phyloP scores from a whole-genome alignment of 2,329 filamentous ascomycete genomes.

The Penicillium sp. region DNA sequence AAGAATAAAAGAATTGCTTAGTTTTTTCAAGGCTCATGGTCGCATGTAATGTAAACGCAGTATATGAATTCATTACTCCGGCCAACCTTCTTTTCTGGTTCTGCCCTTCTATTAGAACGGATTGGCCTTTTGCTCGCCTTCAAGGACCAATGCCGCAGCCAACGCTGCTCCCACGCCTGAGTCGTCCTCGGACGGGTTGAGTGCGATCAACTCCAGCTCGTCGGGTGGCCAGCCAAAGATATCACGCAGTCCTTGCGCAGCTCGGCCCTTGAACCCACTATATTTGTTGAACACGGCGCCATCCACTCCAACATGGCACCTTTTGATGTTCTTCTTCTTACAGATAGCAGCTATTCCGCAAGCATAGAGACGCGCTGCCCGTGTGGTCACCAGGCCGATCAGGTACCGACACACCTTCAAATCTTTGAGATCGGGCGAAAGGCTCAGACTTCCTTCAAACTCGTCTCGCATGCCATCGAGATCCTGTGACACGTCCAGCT shows the following conservation, averaged over 20 bases:
- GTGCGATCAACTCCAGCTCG: conserved; percentile 71
- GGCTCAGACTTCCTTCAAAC: conserved; percentile 71
- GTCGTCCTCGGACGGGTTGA: conserved; percentile 84
- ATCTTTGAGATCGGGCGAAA: conserved; percentile 72
- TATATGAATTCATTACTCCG: background rate
- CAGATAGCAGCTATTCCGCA: conserved; percentile 96
- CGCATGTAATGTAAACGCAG: background rate
- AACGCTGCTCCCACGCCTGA: conserved; percentile 84
- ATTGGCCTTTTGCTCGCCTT: background rate
- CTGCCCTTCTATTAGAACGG: background rate
- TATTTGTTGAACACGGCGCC: conserved; percentile 88
- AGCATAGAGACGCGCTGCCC: conserved; percentile 84
- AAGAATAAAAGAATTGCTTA: background rate
- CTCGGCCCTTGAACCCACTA: conserved; percentile 37
- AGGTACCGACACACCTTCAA: conserved; percentile 83
- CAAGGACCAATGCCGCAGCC: conserved; percentile 66
- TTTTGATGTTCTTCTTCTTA: conserved; percentile 83
- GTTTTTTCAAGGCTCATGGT: background rate
- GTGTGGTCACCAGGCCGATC: conserved; percentile 90
- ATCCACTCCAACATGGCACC: conserved; percentile 90
- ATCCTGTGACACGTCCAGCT: conserved; percentile 91
- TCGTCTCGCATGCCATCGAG: conserved; percentile 79
- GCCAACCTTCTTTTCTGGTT: background rate
- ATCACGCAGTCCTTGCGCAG: conserved; percentile 56
- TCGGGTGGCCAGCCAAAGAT: conserved; percentile 57